A percentile compares a stretch with the other conserved stretches of the same genome.
These are phyloP conservation scores for Physaria fendleri DNA, from an alignment of 345 rosid species.

Conservation along the genomic window DNA sequence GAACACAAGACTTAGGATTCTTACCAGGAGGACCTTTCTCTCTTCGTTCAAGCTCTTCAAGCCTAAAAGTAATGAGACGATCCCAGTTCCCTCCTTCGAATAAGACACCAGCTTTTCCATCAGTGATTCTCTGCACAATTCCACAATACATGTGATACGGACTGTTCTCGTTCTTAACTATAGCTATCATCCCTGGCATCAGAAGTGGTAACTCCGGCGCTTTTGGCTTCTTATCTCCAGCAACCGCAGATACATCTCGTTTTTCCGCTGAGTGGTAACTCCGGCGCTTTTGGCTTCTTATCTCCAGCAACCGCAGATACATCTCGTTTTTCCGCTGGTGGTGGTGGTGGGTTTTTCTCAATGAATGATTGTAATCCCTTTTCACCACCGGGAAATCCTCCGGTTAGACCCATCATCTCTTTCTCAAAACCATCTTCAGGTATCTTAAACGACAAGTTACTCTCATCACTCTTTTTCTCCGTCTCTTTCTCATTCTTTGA, in stretches of 20 bases:
- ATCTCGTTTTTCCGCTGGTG: too few relatives aligned
- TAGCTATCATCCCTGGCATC: slow-evolving; percentile 93
- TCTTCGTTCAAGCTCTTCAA: slow-evolving; percentile 76
- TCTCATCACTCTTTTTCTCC: background rate
- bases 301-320: too few relatives aligned
- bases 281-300: too few relatives aligned
- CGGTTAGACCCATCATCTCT: slow-evolving; percentile 86
- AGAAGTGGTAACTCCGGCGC: too few relatives aligned
- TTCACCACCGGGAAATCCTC: slow-evolving; percentile 91
- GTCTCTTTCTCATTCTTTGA: slow-evolving; percentile 6
- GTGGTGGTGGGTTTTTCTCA: slow-evolving; percentile 60
- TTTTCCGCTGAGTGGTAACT: too few relatives aligned
- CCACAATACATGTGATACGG: slow-evolving; percentile 87
- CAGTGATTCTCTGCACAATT: slow-evolving; percentile 86
- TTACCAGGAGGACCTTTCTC: slow-evolving; percentile 83
- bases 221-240: too few relatives aligned
- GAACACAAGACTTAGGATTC: too few relatives aligned
- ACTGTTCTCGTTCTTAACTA: slow-evolving; percentile 68
- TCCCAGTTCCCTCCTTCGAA: slow-evolving; percentile 94
- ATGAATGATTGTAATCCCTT: too few relatives aligned
- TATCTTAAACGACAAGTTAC: slow-evolving; percentile 9
- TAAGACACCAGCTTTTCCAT: slow-evolving; percentile 84
- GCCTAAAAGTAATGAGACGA: slow-evolving; percentile 63
- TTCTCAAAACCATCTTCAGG: slow-evolving; percentile 68
- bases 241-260: too few relatives aligned